phyloP scores from a whole-genome alignment of 2,329 filamentous ascomycete species.

The Lachnellula willkommii region DNA sequence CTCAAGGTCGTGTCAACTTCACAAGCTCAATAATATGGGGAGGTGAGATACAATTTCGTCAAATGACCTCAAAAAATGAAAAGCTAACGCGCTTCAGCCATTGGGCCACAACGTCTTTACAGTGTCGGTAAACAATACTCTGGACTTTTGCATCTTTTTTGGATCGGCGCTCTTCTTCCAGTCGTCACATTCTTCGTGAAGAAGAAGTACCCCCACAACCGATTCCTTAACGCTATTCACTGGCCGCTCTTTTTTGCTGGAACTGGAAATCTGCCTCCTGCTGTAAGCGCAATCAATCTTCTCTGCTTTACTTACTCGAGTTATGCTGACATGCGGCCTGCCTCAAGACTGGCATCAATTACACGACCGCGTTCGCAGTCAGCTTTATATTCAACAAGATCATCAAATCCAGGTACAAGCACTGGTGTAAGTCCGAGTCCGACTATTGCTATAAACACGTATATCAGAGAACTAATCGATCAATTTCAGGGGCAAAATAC shows the following conservation, averaged over 20 bases:
- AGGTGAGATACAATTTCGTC: neutral
- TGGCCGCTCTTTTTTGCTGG: slow-evolving; percentile 52
- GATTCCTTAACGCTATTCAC: slow-evolving; percentile 49
- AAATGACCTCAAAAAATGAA: no score
- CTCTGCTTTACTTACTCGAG: no score
- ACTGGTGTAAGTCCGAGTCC: slow-evolving; percentile 52
- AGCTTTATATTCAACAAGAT: slow-evolving; percentile 64
- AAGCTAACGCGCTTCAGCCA: slow-evolving; percentile 35
- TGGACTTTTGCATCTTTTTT: slow-evolving; percentile 65
- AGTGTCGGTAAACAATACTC: slow-evolving; percentile 57
- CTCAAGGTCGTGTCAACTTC: slow-evolving; percentile 43
- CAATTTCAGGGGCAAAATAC: slow-evolving; percentile 64
- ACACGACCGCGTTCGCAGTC: slow-evolving; percentile 61
- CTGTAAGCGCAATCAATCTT: slow-evolving; percentile 25
- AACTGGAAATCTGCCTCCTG: slow-evolving; percentile 50
- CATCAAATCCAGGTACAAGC: slow-evolving; percentile 58
- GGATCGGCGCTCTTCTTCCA: slow-evolving; percentile 59
- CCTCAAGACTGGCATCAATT: slow-evolving; percentile 55
- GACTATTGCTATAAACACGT: slow-evolving; percentile 54
- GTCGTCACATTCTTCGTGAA: slow-evolving; percentile 50
- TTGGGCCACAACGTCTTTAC: slow-evolving; percentile 66
- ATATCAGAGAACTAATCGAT: slow-evolving; percentile 34
- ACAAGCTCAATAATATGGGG: slow-evolving; percentile 69
- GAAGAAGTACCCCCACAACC: slow-evolving; percentile 53
- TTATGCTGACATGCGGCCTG: no score